These are phyloP conservation scores for Monilinia vaccinii-corymbosi DNA, from an alignment of 2,329 filamentous ascomycete genomes.

Conservation along the genomic window DNA sequence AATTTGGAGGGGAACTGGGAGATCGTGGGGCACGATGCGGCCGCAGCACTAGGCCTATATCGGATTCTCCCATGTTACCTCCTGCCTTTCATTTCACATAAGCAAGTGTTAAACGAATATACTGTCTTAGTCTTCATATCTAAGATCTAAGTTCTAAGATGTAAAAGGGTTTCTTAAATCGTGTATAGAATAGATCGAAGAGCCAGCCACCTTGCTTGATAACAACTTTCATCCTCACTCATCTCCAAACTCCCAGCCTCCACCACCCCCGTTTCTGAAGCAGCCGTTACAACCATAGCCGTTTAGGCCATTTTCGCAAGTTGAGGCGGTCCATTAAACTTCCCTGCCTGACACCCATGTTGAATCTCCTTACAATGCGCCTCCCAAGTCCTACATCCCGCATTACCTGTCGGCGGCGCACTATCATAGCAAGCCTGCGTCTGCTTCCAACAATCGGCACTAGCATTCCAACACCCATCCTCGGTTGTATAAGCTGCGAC, in stretches of 20 bases:
- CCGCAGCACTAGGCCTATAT: neutral
- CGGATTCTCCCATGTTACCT: no score
- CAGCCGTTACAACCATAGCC: neutral
- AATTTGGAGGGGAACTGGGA: conserved; percentile 7
- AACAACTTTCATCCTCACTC: conserved; percentile 6
- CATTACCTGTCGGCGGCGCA: conserved; percentile 49
- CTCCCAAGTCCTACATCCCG: conserved; percentile 54
- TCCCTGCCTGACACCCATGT: conserved; percentile 34
- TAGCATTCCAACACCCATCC: conserved; percentile 50
- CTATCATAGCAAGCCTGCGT: conserved; percentile 47
- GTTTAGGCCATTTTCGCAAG: neutral
- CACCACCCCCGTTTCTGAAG: neutral
- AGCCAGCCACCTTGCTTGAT: neutral
- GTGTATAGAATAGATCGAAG: neutral
- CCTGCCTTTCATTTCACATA: neutral
- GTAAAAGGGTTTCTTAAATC: neutral
- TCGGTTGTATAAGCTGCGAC: conserved; percentile 47
- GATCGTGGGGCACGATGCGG: conserved; percentile 1
- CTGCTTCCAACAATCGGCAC: conserved; percentile 50
- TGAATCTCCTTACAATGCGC: conserved; percentile 47
- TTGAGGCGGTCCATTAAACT: conserved; percentile 38
- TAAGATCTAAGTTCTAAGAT: neutral
- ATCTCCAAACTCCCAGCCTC: no score
- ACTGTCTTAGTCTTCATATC: neutral
- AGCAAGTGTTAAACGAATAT: neutral